Percentiles rank a stretch among this genome's conserved stretches.
These are phyloP conservation scores for Aspergillus baeticus DNA, from an alignment of 495 filamentous ascomycete species.

Conservation along the genomic window DNA sequence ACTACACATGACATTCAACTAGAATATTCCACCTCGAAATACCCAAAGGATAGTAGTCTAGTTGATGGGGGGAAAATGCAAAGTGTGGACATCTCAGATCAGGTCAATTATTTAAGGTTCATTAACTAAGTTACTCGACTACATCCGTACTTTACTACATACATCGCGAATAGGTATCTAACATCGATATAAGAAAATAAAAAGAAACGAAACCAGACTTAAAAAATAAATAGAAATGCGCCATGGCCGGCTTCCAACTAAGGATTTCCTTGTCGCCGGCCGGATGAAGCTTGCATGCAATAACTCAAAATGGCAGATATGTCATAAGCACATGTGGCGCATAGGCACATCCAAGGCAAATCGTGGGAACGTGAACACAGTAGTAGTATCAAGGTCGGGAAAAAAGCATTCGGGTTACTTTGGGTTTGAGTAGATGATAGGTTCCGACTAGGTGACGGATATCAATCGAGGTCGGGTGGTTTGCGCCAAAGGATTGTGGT, in stretches of 20 bases:
- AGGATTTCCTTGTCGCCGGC: not conserved
- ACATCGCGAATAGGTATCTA: slow-evolving; percentile 40
- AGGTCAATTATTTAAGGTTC: not conserved
- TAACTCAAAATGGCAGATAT: slow-evolving; percentile 21
- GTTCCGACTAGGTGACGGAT: too few relatives aligned
- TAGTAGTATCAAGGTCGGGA: not conserved
- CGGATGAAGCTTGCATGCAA: not conserved
- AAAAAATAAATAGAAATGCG: slow-evolving; percentile 31
- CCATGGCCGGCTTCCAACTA: slow-evolving; percentile 8
- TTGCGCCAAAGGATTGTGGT: slow-evolving; percentile 7
- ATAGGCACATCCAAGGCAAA: slow-evolving; percentile 15
- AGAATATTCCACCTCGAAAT: not conserved
- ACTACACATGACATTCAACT: not conserved
- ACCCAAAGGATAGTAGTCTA: not conserved
- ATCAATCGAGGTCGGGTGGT: slow-evolving; percentile 2
- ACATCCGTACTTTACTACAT: slow-evolving; percentile 26
- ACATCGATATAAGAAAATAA: slow-evolving; percentile 6
- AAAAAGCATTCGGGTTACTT: not conserved
- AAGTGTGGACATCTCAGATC: too few relatives aligned
- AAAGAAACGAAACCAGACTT: slow-evolving; percentile 12
- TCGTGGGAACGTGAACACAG: slow-evolving; percentile 15
- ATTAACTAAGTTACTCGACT: not conserved
- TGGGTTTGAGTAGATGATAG: too few relatives aligned
- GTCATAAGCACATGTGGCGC: slow-evolving; percentile 16
- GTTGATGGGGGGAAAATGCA: too few relatives aligned